Conservation (phyloP, 495 filamentous ascomycete genomes). For the Geoglossum glabrum region DNA sequence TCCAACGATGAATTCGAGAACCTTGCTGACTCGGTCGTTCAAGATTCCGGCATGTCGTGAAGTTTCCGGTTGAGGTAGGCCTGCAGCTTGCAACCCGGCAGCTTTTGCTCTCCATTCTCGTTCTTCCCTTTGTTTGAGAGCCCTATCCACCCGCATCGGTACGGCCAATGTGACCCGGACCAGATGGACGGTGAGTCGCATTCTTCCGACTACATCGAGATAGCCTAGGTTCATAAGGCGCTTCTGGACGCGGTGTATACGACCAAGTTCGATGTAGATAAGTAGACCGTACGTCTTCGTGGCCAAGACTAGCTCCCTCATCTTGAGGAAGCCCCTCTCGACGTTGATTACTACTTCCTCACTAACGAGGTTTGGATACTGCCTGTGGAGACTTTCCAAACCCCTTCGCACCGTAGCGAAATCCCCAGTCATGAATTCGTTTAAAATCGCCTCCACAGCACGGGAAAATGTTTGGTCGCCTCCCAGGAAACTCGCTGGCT, state of each 20-base stretch:
- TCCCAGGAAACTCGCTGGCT: slow-evolving; percentile 15
- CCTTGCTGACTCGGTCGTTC: slow-evolving; percentile 19
- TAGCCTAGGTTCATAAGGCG: slow-evolving; percentile 19
- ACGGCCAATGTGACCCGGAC: slow-evolving; percentile 23
- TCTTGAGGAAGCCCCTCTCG: slow-evolving; percentile 18
- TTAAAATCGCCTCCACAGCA: slow-evolving; percentile 19
- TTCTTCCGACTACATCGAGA: slow-evolving; percentile 21
- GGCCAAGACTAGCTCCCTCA: slow-evolving; percentile 21
- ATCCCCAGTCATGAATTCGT: slow-evolving; percentile 25
- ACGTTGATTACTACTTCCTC: slow-evolving; percentile 21
- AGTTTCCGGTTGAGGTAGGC: slow-evolving; percentile 4
- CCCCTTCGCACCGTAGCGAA: slow-evolving; percentile 20
- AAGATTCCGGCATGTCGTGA: slow-evolving; percentile 15
- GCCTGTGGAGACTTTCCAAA: slow-evolving; percentile 16
- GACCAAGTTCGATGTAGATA: slow-evolving; percentile 21
- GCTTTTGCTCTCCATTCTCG: slow-evolving; percentile 20
- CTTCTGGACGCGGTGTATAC: slow-evolving; percentile 23
- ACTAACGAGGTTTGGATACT: slow-evolving; percentile 21
- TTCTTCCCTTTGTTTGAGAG: slow-evolving; percentile 20
- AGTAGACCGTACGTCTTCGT: slow-evolving; percentile 23
- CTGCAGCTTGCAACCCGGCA: slow-evolving; percentile 18
- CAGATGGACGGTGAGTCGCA: slow-evolving; percentile 21
- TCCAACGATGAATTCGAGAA: slow-evolving; percentile 23
- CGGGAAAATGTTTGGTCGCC: slow-evolving; percentile 21
- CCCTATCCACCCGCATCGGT: slow-evolving; percentile 24